Percentiles rank a stretch among this genome's conserved stretches.
phyloP scores from a whole-genome alignment of 805 yeast species.

The Schwanniomyces yamadae region DNA sequence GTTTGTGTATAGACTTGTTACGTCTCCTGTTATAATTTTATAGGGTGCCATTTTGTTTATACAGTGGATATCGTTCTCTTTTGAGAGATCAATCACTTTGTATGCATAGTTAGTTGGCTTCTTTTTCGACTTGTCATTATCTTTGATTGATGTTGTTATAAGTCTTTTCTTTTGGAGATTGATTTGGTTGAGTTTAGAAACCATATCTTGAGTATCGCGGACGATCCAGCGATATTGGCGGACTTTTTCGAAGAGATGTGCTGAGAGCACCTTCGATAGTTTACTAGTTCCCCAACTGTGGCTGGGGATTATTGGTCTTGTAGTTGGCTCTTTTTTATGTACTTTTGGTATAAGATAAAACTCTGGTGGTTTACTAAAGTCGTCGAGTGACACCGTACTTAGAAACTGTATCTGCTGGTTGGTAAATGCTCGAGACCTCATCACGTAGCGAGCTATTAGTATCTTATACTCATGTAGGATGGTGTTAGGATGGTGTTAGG shows the following conservation, averaged over 20 bases:
- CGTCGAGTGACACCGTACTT: background rate
- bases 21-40: slow-evolving; percentile 2
- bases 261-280: slow-evolving; percentile 2
- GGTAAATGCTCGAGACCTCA: background rate
- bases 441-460: background rate
- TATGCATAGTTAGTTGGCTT: no score
- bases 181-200: slow-evolving; percentile 1
- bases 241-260: slow-evolving; percentile 1
- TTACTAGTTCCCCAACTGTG: slow-evolving; percentile 3
- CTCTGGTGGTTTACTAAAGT: slow-evolving; percentile 1
- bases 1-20: slow-evolving; percentile 4
- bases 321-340: slow-evolving; percentile 2
- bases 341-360: slow-evolving; percentile 2
- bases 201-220: slow-evolving; percentile 1
- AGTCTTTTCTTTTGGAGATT: background rate
- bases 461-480: no score
- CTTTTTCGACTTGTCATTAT: no score
- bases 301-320: slow-evolving; percentile 4
- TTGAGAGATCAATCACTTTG: no score
- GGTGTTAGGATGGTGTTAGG: no score
- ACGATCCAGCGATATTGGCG: slow-evolving; percentile 1
- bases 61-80: no score
- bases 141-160: background rate
- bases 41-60: background rate
- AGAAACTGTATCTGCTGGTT: background rate